Conservation (phyloP, 179 eudicot species). For the Nepenthes alata region DNA sequence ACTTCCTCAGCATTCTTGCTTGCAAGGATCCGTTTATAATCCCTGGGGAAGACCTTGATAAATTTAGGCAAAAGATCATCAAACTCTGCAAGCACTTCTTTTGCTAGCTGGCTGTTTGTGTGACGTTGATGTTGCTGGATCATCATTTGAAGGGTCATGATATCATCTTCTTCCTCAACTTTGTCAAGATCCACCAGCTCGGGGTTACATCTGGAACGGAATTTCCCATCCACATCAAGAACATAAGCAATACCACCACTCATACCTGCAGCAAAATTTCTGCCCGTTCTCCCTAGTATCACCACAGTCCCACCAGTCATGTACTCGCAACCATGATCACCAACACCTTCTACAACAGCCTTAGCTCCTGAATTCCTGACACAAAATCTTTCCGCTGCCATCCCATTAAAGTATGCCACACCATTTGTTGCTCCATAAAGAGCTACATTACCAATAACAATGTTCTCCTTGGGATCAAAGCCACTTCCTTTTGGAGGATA, state of each 20-base stretch:
- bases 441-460: slow-evolving; percentile 95
- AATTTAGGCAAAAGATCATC: slow-evolving; percentile 68
- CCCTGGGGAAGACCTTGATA: slow-evolving; percentile 93
- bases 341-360: slow-evolving; percentile 98
- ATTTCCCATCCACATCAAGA: slow-evolving; percentile 63
- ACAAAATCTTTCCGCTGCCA: slow-evolving; percentile 98
- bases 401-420: slow-evolving; percentile 94
- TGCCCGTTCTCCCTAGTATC: slow-evolving; percentile 86
- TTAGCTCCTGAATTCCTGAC: slow-evolving; percentile 95
- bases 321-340: slow-evolving; percentile 99
- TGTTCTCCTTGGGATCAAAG: slow-evolving; percentile 97
- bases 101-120: slow-evolving; percentile 77
- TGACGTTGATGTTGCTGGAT: slow-evolving; percentile 97
- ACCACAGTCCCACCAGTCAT: slow-evolving; percentile 98
- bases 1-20: slow-evolving; percentile 46
- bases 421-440: slow-evolving; percentile 88
- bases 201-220: slow-evolving; percentile 55
- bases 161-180: slow-evolving; percentile 86
- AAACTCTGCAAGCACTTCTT: slow-evolving; percentile 71
- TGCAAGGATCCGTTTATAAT: slow-evolving; percentile 73
- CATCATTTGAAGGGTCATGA: slow-evolving; percentile 76
- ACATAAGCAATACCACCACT: slow-evolving; percentile 97
- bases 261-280: slow-evolving; percentile 99
- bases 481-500: slow-evolving; percentile 82
- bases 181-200: slow-evolving; percentile 95